Evolutionary conservation across 306 rosid genomes (phyloP).

Genomic region (Hippophae gyantsensis): DNA sequence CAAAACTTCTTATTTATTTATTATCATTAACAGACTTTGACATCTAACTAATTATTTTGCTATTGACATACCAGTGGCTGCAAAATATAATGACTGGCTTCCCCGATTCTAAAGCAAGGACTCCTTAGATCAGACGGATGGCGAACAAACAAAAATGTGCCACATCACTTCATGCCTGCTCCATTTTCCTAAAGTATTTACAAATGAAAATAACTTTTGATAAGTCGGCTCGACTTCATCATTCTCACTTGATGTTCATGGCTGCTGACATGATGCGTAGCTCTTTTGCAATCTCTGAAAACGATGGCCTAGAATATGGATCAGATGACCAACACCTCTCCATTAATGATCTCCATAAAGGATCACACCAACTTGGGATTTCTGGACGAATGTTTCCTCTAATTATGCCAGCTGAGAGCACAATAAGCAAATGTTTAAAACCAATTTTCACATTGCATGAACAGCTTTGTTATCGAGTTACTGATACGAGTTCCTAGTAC

Average conservation of each 20-base stretch:
- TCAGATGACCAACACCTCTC: slow-evolving; percentile 31
- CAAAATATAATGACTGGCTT: slow-evolving; percentile 8
- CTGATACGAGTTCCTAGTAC: too few species aligned
- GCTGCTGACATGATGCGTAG: slow-evolving; percentile 20
- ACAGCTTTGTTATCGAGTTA: too few species aligned
- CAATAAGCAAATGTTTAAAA: not conserved
- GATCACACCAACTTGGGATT: slow-evolving; percentile 36
- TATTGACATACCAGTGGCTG: not conserved
- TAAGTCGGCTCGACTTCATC: not conserved
- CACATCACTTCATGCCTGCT: slow-evolving; percentile 11
- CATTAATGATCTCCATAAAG: slow-evolving; percentile 24
- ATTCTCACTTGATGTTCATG: slow-evolving; percentile 17
- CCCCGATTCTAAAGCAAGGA: not conserved
- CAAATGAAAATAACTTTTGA: not conserved
- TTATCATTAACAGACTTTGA: not conserved
- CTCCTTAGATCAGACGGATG: not conserved
- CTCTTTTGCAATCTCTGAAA: slow-evolving; percentile 28
- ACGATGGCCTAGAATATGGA: slow-evolving; percentile 21
- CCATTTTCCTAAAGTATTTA: slow-evolving; percentile 13
- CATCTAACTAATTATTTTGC: not conserved
- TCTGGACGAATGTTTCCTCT: slow-evolving; percentile 21
- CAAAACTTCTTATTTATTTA: not conserved
- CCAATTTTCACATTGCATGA: not conserved
- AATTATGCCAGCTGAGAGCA: slow-evolving; percentile 20
- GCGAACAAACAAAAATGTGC: slow-evolving; percentile 6